Evolutionary conservation across 371 early-diverging fungal species (phyloP).

Genomic region (Mortierella sp.): DNA sequence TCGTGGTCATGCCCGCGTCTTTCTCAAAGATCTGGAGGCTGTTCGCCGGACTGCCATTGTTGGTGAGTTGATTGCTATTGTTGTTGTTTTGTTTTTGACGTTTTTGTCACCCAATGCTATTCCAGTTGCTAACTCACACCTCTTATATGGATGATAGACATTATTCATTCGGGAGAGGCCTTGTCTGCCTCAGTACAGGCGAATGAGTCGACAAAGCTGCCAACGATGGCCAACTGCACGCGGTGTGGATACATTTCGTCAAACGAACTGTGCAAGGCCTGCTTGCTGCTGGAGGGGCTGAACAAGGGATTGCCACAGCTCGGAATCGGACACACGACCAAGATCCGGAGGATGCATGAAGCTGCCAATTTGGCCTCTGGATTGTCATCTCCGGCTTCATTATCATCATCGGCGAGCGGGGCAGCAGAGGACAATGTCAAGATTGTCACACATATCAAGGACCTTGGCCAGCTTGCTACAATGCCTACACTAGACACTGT

Average conservation of each 20-base stretch:
- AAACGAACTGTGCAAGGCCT: conserved; percentile 94
- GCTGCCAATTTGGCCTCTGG: conserved; percentile 18
- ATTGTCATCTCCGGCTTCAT: conserved; percentile 17
- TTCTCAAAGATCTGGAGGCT: conserved; percentile 97
- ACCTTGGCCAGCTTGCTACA: conserved; percentile 31
- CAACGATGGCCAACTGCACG: conserved; percentile 72
- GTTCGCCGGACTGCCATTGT: conserved; percentile 94
- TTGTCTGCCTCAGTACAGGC: conserved; percentile 80
- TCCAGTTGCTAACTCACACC: background rate
- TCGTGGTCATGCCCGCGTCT: conserved; percentile 96
- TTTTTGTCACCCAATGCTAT: too few species aligned
- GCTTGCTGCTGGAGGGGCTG: conserved; percentile 93
- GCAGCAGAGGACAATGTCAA: conserved; percentile 15
- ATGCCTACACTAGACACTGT: conserved; percentile 34
- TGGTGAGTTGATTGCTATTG: conserved; percentile 61
- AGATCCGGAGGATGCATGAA: conserved; percentile 50
- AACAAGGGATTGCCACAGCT: conserved; percentile 89
- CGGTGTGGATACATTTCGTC: conserved; percentile 97
- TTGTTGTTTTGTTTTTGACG: background rate
- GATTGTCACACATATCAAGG: conserved; percentile 53
- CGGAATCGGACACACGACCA: conserved; percentile 51
- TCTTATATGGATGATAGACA: conserved; percentile 66
- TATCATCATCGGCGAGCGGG: background rate
- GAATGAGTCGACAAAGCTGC: conserved; percentile 73
- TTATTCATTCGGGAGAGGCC: conserved; percentile 95